Base-by-base conservation (phyloP, 1,139 yeast genomes). In the Barnettozyma hawaiiensis region DNA sequence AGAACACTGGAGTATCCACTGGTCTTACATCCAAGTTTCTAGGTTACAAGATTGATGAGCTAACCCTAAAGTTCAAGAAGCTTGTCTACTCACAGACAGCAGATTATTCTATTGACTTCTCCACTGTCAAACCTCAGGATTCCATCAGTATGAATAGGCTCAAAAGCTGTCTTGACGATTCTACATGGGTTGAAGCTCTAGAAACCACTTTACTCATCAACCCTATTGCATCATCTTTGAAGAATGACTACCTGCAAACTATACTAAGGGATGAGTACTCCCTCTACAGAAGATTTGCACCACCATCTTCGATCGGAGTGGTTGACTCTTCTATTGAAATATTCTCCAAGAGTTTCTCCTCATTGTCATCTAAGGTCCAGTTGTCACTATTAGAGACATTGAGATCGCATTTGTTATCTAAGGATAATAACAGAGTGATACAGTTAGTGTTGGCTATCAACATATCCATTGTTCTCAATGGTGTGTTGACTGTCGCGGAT, bases 321-420 rank as follows among this genome's bases (percentile, higher is more conserved):
- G 75, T 87, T 19, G 96, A 92, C 61, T 62, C 76, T 2, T 81
- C 96, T 0, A 81, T 92, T 54, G 89, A 83, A 47, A 68, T 89
- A 5, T 85, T 89, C 55, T 80, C 85, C 10, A 58, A 74, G 8
- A 71, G 84, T 1, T 84, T 92, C 52, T 87, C 95, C 0, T 69
- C 73, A 47, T 73, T 92, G 53, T 77, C 90, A n/a, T 63, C 77
- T 9, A 85, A 87, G 49, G 84, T 92, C 44, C 97, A 92, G 57
- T 81, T 84, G 45, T 87, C 97, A 2, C 70, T 92, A 29, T 63
- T 92, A 37, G 97, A 90, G 52, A 89, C 83, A 47, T 65, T 92
- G 48, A 72, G 90, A 52, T 69, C 80, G 3, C 75, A 81, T 7
- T 51, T 78, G 31, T 60, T 66, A 36, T 64, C 66, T 28, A 62